A percentile compares a stretch with the other conserved stretches of the same genome.
Conservation (phyloP, 345 rosid genomes). For the Lumnitzera racemosa region DNA sequence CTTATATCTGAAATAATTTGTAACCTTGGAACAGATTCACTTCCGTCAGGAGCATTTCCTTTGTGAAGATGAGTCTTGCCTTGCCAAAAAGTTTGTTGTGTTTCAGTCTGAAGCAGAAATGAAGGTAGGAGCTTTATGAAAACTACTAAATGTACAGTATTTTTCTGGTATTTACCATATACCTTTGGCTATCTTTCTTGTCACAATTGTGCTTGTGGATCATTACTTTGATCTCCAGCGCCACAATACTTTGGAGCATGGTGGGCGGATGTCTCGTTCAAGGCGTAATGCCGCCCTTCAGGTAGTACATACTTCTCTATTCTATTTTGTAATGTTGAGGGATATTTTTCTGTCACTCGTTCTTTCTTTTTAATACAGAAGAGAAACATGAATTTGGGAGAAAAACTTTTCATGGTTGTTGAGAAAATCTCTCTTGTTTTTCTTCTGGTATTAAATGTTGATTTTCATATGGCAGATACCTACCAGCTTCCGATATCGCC, state of each 20-base stretch:
- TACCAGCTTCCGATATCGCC: constrained; percentile 74
- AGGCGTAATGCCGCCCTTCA: constrained; percentile 94
- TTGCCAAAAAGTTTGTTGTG: constrained; percentile 78
- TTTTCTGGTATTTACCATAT: no score
- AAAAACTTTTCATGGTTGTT: not conserved
- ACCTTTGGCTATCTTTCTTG: no score
- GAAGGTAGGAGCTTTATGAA: constrained; percentile 45
- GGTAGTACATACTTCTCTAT: constrained; percentile 19
- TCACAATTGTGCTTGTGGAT: no score
- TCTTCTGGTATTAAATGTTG: constrained; percentile 1
- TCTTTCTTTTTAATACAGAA: no score
- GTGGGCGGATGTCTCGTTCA: constrained; percentile 89
- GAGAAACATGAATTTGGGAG: not conserved
- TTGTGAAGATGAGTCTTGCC: constrained; percentile 95
- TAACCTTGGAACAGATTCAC: constrained; percentile 56
- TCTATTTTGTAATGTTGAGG: no score
- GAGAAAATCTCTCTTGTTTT: not conserved
- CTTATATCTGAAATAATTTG: constrained; percentile 5
- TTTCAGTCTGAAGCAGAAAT: constrained; percentile 81
- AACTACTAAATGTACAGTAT: no score
- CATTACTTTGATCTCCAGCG: constrained; percentile 44
- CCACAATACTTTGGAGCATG: constrained; percentile 89
- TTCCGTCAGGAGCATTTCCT: constrained; percentile 82
- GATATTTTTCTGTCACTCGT: no score
- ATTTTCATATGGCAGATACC: constrained; percentile 51